Conservation (phyloP, 371 early-diverging fungal species). For the Mucor ambiguus region DNA sequence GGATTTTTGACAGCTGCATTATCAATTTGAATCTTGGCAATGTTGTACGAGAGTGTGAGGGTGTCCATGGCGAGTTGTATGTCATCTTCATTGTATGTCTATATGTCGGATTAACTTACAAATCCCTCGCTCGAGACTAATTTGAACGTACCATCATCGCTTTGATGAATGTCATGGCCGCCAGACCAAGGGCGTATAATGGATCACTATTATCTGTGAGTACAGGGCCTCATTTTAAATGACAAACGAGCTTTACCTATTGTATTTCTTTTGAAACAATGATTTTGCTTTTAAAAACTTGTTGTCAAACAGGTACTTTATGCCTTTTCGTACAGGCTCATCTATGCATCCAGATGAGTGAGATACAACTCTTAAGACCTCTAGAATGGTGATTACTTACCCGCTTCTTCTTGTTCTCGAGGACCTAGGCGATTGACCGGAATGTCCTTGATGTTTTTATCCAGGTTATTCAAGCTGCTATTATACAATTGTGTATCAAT, state of each 20-base stretch:
- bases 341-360: conserved; percentile 25
- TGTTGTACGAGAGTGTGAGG: conserved; percentile 35
- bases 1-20: conserved; percentile 41
- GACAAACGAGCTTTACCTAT: conserved; percentile 7
- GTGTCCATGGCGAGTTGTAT: conserved; percentile 46
- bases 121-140: background rate
- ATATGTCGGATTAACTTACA: background rate
- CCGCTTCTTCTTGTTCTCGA: conserved; percentile 58
- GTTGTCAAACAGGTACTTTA: conserved; percentile 49
- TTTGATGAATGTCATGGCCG: conserved; percentile 36
- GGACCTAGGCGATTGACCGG: conserved; percentile 48
- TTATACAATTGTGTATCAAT: conserved; percentile 9
- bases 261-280: conserved; percentile 21
- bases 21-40: conserved; percentile 52
- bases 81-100: conserved; percentile 56
- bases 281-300: conserved; percentile 46
- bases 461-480: background rate
- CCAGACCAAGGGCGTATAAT: conserved; percentile 38
- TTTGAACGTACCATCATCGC: conserved; percentile 32
- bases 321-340: conserved; percentile 42
- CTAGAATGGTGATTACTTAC: conserved; percentile 16
- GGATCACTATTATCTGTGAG: conserved; percentile 31
- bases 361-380: background rate
- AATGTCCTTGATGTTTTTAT: conserved; percentile 23
- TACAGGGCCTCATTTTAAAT: background rate